phyloP scores from a whole-genome alignment of 1,139 yeast genomes.

The Schwanniomyces etchellsii region DNA sequence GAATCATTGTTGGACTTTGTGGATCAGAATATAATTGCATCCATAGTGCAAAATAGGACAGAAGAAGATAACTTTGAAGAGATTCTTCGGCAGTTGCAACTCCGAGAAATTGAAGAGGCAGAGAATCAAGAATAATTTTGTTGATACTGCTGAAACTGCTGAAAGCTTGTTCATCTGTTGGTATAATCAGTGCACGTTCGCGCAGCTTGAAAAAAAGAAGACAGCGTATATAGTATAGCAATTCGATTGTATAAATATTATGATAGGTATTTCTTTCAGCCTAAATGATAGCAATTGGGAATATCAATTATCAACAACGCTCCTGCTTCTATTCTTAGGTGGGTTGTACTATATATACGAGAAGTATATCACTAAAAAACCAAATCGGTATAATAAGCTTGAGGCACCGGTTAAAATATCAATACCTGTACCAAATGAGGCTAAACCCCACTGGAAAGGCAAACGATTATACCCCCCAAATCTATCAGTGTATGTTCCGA shows the following conservation, averaged over 20 bases:
- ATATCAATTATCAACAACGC: constrained; percentile 43
- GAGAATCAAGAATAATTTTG: constrained; percentile 2
- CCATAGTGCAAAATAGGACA: constrained; percentile 27
- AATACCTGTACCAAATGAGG: constrained; percentile 70
- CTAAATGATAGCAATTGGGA: constrained; percentile 43
- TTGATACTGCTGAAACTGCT: not conserved
- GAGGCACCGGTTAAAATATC: constrained; percentile 47
- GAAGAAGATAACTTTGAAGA: constrained; percentile 24
- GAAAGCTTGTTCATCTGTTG: not conserved
- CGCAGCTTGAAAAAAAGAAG: too few species aligned
- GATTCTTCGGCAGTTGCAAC: constrained; percentile 17
- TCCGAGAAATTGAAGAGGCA: constrained; percentile 9
- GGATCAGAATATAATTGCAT: constrained; percentile 35
- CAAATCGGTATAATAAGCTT: constrained; percentile 38
- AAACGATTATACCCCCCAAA: constrained; percentile 59
- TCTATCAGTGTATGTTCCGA: constrained; percentile 44
- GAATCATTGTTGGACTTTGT: constrained; percentile 33
- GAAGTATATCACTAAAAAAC: constrained; percentile 32
- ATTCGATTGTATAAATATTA: too few species aligned
- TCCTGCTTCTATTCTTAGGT: constrained; percentile 35
- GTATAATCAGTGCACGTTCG: not conserved
- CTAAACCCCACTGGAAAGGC: constrained; percentile 91
- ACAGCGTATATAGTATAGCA: too few species aligned
- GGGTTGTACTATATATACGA: constrained; percentile 36
- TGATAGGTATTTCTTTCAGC: constrained; percentile 43